Evolutionary conservation across 2,329 filamentous ascomycete genomes (phyloP), one percentile per base, ranked within the genome.

Genomic region (Pyrenochaeta sp.): DNA sequence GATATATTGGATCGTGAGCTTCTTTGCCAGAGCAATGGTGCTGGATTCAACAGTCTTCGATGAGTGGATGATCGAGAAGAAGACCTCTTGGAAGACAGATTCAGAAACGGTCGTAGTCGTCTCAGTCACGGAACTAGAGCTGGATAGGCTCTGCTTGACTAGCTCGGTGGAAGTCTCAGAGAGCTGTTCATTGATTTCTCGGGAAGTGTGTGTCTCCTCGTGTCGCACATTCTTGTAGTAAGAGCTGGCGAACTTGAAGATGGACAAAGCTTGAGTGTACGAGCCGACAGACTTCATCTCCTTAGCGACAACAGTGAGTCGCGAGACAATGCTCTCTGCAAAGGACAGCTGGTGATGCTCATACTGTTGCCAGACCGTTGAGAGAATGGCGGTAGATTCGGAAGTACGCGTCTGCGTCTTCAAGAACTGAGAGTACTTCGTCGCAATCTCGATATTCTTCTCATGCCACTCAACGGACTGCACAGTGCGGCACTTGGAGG

Each of bases 331-430:
- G 10, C 69, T 75, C 56, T 81, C 78, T 0, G 79, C 77, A 27
- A 78, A 72, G 4, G 77, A 72, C 13, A 77, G 65, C 52, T 78
- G 79, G 44, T 77, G 78, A 44, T 80, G 76, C 53, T 81, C 76
- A 59, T 84, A 83, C 61, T 85, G 83, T 50, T 82, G 76, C 79
- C 81, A 84, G 22, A 83, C 68, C 9, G 78, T 79, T 2, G 75
- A 77, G 3, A 84, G 73, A 4, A 85, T 71, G 3, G 81, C 78
- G 2, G 80, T 78, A 0, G 81, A 77, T 58, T 85, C 82, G 0
- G 72, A 71, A 13, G 76, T 74, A 3, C 81, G 76, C 61, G 81
- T 81, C 48, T 82, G 81, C 0, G 71, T 66, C 32, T 80, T 76
- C n/a, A 85, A 67, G 62, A 83, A 84, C 19, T 77, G 75, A 6